Evolutionary conservation across 768 basidiomycete species (phyloP), one percentile per base, ranked within the genome.

Genomic region (Mycena epipterygia): DNA sequence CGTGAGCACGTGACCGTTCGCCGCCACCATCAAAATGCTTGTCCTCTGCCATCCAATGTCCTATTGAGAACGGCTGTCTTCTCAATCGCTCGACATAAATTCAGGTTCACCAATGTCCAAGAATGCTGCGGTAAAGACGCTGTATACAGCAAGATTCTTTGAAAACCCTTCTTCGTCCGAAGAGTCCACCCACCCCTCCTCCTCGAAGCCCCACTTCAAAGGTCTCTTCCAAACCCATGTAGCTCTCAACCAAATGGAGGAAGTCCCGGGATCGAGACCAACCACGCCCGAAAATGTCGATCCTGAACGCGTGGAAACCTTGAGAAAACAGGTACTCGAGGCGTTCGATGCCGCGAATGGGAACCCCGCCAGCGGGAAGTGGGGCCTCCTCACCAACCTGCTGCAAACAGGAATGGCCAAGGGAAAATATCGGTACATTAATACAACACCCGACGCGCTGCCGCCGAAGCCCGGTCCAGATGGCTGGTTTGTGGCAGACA

Each of bases 281-380:
- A 46, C 32, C n/a, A 30, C 60, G 7, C 73, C 70, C 4, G 48
- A 68, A 1, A 13, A 12, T 21, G 42, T 25, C 11, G 30, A 61
- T 21, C 14, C 14, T 7, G 58, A 75, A 55, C 74, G 83, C 63
- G 66, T 80, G 60, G 75, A 82, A 49, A 49, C 68, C 5, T 72
- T 86, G 29, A 81, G 79, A 46, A 75, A 77, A 41, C 75, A 77
- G 44, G 77, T 89, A 7, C 52, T 75, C 29, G 77, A 81, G 21
- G 81, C 85, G 2, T 76, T 85, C 25, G 60, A 76, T 2, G 68
- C 77, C 25, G 81, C 86, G 9, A 78, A 76, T 25, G 80, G 81
- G 17, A 82, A 87, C 56, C 78, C 86, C 5, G 77, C 84, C 0
- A 80, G 83, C 49, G 85, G 86, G 35, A 85, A 85, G 69, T 90